Conservation (phyloP, 768 basidiomycete species). For the Pulveroboletus sp. region DNA sequence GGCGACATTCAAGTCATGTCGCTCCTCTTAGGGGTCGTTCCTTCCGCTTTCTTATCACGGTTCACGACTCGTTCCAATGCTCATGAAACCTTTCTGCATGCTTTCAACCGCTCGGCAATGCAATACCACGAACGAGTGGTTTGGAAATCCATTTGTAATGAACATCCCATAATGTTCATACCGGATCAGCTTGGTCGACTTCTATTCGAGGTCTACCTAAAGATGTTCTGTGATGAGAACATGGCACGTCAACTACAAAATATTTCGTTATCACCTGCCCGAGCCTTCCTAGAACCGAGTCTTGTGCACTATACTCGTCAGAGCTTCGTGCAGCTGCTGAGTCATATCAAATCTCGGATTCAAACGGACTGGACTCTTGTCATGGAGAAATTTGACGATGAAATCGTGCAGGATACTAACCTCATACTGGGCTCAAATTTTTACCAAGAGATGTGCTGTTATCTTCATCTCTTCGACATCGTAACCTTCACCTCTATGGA, state of each 20-base stretch:
- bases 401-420: conserved; percentile 8
- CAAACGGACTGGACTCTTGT: conserved; percentile 40
- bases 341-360: conserved; percentile 36
- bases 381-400: conserved; percentile 34
- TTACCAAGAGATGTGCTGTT: conserved; percentile 47
- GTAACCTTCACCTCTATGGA: conserved; percentile 29
- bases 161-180: conserved; percentile 13
- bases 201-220: conserved; percentile 26
- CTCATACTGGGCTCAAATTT: conserved; percentile 28
- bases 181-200: conserved; percentile 25
- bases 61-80: conserved; percentile 30
- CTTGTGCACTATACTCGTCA: conserved; percentile 46
- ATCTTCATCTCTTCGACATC: conserved; percentile 41
- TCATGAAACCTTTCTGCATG: conserved; percentile 16
- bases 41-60: conserved; percentile 22
- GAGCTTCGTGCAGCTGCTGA: conserved; percentile 46
- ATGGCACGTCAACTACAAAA: conserved; percentile 9
- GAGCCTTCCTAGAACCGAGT: conserved; percentile 5
- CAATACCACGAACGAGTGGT: conserved; percentile 25
- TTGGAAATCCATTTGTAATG: conserved; percentile 21
- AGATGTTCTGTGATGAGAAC: conserved; percentile 32
- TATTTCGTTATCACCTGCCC: not conserved
- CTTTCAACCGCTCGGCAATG: not conserved
- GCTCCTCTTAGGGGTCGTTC: conserved; percentile 26
- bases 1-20: conserved; percentile 28